phyloP scores from a whole-genome alignment of 768 basidiomycete genomes.

The Mycena polygramma region DNA sequence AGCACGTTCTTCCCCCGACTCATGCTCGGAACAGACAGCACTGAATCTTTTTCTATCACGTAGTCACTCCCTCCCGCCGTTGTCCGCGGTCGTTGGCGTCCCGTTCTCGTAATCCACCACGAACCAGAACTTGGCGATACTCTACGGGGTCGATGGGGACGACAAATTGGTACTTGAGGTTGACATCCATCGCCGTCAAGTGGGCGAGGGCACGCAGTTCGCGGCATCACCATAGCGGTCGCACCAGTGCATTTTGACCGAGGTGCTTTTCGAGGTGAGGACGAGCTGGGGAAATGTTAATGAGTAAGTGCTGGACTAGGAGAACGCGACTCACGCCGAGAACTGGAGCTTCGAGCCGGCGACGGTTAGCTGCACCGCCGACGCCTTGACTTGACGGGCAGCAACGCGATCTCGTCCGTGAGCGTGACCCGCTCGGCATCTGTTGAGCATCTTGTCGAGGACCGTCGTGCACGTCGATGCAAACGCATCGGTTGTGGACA shows the following conservation, averaged over 20 bases:
- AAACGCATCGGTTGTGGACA: conserved; percentile 27
- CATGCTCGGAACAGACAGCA: conserved; percentile 32
- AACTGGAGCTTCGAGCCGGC: conserved; percentile 30
- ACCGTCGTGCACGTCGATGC: conserved; percentile 33
- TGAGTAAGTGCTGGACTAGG: no score
- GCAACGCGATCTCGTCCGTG: conserved; percentile 36
- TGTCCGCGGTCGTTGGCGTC: conserved; percentile 29
- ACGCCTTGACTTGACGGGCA: conserved; percentile 37
- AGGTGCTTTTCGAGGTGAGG: conserved; percentile 14
- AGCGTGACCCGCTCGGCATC: conserved; percentile 38
- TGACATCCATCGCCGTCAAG: conserved; percentile 24
- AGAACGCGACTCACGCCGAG: conserved; percentile 6
- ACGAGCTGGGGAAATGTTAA: not conserved
- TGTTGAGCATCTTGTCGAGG: conserved; percentile 42
- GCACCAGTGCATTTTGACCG: conserved; percentile 38
- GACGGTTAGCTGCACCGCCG: conserved; percentile 32
- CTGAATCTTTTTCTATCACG: conserved; percentile 30
- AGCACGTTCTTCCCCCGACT: conserved; percentile 33
- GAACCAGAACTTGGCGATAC: conserved; percentile 41
- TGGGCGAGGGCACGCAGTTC: conserved; percentile 32
- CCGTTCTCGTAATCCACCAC: conserved; percentile 35
- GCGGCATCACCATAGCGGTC: conserved; percentile 33
- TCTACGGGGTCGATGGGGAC: conserved; percentile 37
- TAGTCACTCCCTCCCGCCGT: conserved; percentile 30
- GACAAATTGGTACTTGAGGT: conserved; percentile 38